Percentiles rank a stretch among this genome's conserved stretches.
Evolutionary conservation across 148 eudicot genomes (phyloP).

Genomic region (Spergularia marina): DNA sequence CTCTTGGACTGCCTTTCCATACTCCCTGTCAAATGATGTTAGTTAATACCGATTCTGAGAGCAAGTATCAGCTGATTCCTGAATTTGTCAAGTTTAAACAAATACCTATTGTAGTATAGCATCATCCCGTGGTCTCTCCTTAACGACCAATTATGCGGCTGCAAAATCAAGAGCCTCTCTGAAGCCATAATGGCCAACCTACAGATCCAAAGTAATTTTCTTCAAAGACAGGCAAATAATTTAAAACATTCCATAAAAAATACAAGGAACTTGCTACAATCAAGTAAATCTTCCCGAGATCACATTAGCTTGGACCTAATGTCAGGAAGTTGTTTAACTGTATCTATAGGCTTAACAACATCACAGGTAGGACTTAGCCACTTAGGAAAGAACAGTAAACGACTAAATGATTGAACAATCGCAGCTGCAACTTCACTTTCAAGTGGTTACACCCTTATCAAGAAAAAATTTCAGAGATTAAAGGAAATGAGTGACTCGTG

Average conservation of each 20-base stretch:
- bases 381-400: too few relatives aligned
- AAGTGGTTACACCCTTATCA: too few relatives aligned
- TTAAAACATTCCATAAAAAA: background rate
- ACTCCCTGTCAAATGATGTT: slow-evolving; percentile 48
- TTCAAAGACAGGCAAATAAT: background rate
- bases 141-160: slow-evolving; percentile 85
- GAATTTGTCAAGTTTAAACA: background rate
- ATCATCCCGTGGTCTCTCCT: slow-evolving; percentile 96
- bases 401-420: too few relatives aligned
- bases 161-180: slow-evolving; percentile 73
- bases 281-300: background rate
- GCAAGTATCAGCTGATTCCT: background rate
- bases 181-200: slow-evolving; percentile 98
- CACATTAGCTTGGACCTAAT: background rate
- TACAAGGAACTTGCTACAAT: background rate
- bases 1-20: slow-evolving; percentile 79
- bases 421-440: too few relatives aligned
- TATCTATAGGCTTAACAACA: background rate
- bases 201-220: background rate
- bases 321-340: background rate
- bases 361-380: too few relatives aligned
- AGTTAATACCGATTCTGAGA: background rate
- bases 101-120: slow-evolving; percentile 76
- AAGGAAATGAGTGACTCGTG: too few relatives aligned
- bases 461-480: too few relatives aligned